Evolutionary conservation across 2,329 filamentous ascomycete genomes (phyloP).

Genomic region (Trichoderma pleuroti): DNA sequence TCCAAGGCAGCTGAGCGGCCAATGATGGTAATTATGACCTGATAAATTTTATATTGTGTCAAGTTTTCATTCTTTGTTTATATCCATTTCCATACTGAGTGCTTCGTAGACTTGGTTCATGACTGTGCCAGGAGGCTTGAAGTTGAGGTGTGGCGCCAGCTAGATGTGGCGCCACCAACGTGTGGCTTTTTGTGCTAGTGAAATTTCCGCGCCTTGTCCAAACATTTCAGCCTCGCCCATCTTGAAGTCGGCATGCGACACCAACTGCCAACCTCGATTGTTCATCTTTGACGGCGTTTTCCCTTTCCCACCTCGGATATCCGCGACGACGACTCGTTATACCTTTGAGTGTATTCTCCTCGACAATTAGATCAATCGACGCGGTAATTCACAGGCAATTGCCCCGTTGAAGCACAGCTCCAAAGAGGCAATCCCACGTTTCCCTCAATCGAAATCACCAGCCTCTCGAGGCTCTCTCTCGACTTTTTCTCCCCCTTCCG

Average conservation of each 20-base stretch:
- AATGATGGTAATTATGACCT: neutral
- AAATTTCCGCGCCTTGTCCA: constrained; percentile 35
- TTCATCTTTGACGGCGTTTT: neutral
- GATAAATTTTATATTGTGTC: neutral
- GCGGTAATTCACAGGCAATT: neutral
- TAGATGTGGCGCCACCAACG: neutral
- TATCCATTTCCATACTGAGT: neutral
- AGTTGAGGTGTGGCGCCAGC: neutral
- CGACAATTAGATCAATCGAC: neutral
- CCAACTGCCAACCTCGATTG: neutral
- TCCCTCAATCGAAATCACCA: neutral
- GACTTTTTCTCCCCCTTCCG: neutral
- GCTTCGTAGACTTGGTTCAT: neutral
- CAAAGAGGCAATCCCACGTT: neutral
- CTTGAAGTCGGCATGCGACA: constrained; percentile 5
- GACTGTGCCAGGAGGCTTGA: neutral
- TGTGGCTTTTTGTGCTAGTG: constrained; percentile 21
- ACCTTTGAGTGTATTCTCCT: too few species aligned
- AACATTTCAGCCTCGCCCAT: constrained; percentile 30
- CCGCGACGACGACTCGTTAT: neutral
- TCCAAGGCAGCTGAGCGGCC: neutral
- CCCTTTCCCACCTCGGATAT: neutral
- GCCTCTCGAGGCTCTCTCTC: neutral
- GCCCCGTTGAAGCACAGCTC: neutral
- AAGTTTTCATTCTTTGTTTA: neutral